Percentiles rank a stretch among this genome's conserved stretches.
Evolutionary conservation across 805 yeast genomes (phyloP).

Genomic region (Spathaspora girioi): DNA sequence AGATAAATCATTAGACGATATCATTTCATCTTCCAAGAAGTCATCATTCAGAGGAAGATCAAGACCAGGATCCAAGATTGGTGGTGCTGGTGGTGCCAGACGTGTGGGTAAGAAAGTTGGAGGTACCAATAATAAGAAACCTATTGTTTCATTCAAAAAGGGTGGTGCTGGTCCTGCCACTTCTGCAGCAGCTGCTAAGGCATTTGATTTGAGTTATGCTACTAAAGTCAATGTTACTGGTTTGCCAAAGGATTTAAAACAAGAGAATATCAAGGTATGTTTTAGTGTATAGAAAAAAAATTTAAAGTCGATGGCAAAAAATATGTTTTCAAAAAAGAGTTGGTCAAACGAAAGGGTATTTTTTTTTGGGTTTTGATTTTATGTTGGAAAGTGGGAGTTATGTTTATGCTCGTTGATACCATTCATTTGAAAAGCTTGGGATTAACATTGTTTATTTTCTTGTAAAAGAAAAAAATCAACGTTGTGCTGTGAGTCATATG

Average conservation of each 20-base stretch:
- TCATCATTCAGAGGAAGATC: slow-evolving; percentile 13
- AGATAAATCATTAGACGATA: slow-evolving; percentile 94
- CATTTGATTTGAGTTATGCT: slow-evolving; percentile 51
- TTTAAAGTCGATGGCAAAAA: background rate
- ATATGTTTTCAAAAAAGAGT: background rate
- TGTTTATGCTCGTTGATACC: background rate
- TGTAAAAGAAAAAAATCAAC: background rate
- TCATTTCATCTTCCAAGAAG: slow-evolving; percentile 63
- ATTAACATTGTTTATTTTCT: no score
- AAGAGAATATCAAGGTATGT: slow-evolving; percentile 84
- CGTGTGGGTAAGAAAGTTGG: slow-evolving; percentile 38
- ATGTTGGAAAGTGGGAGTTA: background rate
- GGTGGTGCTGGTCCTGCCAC: slow-evolving; percentile 15
- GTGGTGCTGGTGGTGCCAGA: slow-evolving; percentile 10
- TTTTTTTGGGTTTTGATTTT: background rate
- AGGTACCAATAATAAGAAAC: slow-evolving; percentile 16
- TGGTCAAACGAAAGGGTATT: background rate
- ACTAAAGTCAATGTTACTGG: slow-evolving; percentile 83
- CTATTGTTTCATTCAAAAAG: slow-evolving; percentile 26
- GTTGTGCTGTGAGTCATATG: background rate
- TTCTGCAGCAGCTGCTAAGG: slow-evolving; percentile 16
- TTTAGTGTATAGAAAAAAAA: slow-evolving; percentile 9
- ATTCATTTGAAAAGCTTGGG: background rate
- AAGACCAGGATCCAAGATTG: slow-evolving; percentile 8
- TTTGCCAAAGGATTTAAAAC: slow-evolving; percentile 82